A percentile compares a stretch with the other conserved stretches of the same genome.
phyloP scores from a whole-genome alignment of 116 monocot species.

The Thalassia testudinum region DNA sequence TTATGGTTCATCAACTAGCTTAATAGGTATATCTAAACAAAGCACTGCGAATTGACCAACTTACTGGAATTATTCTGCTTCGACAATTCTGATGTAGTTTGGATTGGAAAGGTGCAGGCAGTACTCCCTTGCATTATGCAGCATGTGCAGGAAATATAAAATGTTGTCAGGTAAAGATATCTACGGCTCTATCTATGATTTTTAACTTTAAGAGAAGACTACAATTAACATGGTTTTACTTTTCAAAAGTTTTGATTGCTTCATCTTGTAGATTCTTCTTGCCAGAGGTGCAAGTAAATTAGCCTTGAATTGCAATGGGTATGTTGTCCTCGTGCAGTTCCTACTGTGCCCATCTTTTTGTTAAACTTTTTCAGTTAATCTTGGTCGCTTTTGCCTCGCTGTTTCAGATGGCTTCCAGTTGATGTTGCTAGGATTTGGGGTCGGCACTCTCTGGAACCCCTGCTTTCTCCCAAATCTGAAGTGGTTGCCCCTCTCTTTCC shows the following conservation, averaged over 20 bases:
- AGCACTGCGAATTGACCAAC: background rate
- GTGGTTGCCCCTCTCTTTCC: slow-evolving; percentile 38
- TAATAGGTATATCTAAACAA: slow-evolving; percentile 42
- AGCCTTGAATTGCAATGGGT: slow-evolving; percentile 95
- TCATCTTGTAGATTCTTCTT: slow-evolving; percentile 46
- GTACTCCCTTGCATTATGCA: slow-evolving; percentile 98
- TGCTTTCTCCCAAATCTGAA: slow-evolving; percentile 63
- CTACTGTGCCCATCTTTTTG: background rate
- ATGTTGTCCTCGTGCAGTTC: slow-evolving; percentile 9
- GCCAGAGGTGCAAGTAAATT: slow-evolving; percentile 79
- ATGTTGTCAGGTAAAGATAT: slow-evolving; percentile 64
- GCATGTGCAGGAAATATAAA: slow-evolving; percentile 86
- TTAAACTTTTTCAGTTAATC: no score
- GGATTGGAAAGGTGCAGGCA: slow-evolving; percentile 56
- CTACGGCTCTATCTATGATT: background rate
- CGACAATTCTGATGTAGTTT: background rate
- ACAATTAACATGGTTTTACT: background rate
- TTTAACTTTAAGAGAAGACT: background rate
- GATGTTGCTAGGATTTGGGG: slow-evolving; percentile 92
- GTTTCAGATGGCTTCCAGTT: slow-evolving; percentile 81
- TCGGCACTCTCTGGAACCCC: slow-evolving; percentile 48
- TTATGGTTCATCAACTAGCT: slow-evolving; percentile 68
- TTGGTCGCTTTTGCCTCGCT: background rate
- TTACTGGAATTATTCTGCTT: background rate
- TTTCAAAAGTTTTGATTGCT: slow-evolving; percentile 1